These are phyloP conservation scores for Russula vinacea DNA, from an alignment of 768 basidiomycete genomes.

Conservation along the genomic window DNA sequence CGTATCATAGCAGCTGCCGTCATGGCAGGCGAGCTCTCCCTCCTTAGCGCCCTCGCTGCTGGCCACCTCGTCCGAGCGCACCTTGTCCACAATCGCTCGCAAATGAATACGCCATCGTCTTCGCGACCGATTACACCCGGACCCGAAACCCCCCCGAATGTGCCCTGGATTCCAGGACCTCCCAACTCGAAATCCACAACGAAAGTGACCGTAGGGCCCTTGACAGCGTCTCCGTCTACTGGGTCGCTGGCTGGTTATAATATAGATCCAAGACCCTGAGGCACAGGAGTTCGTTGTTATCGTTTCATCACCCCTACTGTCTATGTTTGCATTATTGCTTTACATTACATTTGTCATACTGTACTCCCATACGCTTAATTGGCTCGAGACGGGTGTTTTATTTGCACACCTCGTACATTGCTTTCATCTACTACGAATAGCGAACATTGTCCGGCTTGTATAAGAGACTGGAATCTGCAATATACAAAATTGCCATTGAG, in stretches of 20 bases:
- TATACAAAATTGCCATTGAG: background rate
- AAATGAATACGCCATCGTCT: conserved; percentile 66
- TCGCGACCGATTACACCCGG: conserved; percentile 64
- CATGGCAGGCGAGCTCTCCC: conserved; percentile 94
- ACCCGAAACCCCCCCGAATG: conserved; percentile 30
- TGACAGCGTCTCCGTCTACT: conserved; percentile 25
- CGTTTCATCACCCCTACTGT: background rate
- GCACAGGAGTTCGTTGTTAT: background rate
- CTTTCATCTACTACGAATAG: conserved; percentile 12
- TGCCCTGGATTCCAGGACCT: conserved; percentile 28
- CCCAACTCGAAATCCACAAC: conserved; percentile 20
- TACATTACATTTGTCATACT: conserved; percentile 25
- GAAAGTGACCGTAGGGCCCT: conserved; percentile 23
- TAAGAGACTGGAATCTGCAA: background rate
- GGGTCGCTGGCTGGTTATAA: conserved; percentile 29
- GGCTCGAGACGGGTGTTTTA: conserved; percentile 1
- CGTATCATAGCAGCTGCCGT: conserved; percentile 87
- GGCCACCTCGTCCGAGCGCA: conserved; percentile 94
- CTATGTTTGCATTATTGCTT: background rate
- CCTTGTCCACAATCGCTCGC: conserved; percentile 86
- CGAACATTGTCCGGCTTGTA: conserved; percentile 14
- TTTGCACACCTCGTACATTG: conserved; percentile 15
- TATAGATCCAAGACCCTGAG: conserved; percentile 28
- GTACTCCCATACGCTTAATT: conserved; percentile 13
- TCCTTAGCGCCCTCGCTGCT: conserved; percentile 89